phyloP scores from a whole-genome alignment of 176 grass and related monocot genomes.

The Triticum aestivum region DNA sequence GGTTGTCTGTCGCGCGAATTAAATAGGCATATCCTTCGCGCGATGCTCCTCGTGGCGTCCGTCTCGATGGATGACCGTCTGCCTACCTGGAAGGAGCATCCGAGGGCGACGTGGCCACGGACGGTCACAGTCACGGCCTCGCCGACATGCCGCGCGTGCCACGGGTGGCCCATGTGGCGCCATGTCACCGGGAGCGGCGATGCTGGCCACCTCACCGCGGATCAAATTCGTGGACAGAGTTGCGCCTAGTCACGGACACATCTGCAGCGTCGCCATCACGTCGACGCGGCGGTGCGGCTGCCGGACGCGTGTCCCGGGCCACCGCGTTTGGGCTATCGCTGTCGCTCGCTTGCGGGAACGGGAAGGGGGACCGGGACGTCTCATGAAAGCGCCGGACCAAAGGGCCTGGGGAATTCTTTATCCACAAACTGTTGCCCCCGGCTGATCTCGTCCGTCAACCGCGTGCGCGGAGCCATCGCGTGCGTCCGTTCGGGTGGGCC shows the following conservation, averaged over 20 bases:
- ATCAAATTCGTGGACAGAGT: background rate
- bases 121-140: background rate
- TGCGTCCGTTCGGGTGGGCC: conserved; percentile 8
- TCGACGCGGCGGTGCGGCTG: background rate
- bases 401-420: background rate
- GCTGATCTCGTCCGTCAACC: background rate
- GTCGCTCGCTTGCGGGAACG: background rate
- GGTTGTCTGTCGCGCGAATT: background rate
- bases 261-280: background rate
- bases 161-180: background rate
- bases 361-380: background rate
- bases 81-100: background rate
- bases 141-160: background rate
- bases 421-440: background rate
- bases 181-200: background rate
- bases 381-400: conserved; percentile 26
- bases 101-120: background rate
- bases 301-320: conserved; percentile 20
- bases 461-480: background rate
- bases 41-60: background rate
- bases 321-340: background rate
- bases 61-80: background rate
- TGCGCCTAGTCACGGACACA: background rate
- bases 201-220: background rate
- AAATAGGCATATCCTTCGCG: background rate